phyloP scores from a whole-genome alignment of 805 yeast species.

The Metschnikowia chrysomelidarum region DNA sequence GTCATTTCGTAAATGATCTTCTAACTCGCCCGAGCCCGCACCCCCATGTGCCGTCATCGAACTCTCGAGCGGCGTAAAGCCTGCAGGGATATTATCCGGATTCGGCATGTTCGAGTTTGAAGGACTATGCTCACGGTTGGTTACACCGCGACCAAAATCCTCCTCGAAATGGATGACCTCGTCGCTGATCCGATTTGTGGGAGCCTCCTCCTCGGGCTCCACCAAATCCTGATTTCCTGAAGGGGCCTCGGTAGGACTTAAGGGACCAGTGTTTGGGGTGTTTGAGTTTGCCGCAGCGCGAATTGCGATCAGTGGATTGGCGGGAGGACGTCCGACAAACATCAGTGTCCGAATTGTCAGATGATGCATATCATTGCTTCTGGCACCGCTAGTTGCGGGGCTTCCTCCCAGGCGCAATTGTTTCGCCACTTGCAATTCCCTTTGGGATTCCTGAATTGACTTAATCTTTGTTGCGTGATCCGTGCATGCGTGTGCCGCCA shows the following conservation, averaged over 20 bases:
- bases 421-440: conserved; percentile 15
- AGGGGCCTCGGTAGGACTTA: not conserved
- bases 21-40: too few species aligned
- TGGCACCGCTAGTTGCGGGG: conserved; percentile 9
- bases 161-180: conserved; percentile 19
- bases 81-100: too few species aligned
- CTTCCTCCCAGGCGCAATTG: conserved; percentile 12
- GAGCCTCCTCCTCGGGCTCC: conserved; percentile 15
- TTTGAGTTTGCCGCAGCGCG: conserved; percentile 10
- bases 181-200: conserved; percentile 17
- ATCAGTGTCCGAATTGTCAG: conserved; percentile 19
- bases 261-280: too few species aligned
- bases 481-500: conserved; percentile 57
- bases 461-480: conserved; percentile 53
- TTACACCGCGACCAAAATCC: conserved; percentile 14
- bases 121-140: too few species aligned
- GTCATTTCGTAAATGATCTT: too few species aligned
- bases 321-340: conserved; percentile 17
- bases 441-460: conserved; percentile 39
- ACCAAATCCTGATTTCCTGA: conserved; percentile 14
- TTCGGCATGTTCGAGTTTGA: too few species aligned
- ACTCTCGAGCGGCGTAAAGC: too few species aligned
- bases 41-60: too few species aligned
- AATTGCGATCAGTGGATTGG: conserved; percentile 10
- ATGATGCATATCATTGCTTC: conserved; percentile 19